Evolutionary conservation across 2,329 filamentous ascomycete species (phyloP).

Genomic region (Botrytis pseudocinerea): DNA sequence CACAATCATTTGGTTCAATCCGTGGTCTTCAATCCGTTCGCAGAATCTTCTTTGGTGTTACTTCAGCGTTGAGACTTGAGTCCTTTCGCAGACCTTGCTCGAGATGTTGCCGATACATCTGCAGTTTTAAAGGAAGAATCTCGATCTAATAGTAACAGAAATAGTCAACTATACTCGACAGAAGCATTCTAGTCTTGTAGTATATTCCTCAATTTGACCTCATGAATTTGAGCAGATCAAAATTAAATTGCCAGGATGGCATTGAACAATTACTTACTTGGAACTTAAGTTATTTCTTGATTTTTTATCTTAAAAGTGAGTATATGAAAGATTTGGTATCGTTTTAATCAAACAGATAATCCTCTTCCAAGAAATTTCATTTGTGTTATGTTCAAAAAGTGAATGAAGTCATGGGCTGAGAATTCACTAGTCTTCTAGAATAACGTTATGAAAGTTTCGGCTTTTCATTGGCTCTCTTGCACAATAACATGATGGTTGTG

Average conservation of each 20-base stretch:
- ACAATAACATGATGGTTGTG: neutral
- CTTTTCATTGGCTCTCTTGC: neutral
- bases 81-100: neutral
- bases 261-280: neutral
- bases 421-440: neutral
- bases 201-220: too few species aligned
- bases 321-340: neutral
- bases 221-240: neutral
- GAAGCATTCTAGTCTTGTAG: too few species aligned
- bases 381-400: neutral
- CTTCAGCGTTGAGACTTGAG: neutral
- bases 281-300: rapidly evolving
- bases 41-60: neutral
- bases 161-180: too few species aligned
- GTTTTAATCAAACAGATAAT: neutral
- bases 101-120: neutral
- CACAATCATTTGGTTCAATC: rapidly evolving
- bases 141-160: neutral
- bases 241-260: neutral
- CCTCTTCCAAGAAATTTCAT: neutral
- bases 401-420: neutral
- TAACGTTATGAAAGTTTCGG: neutral
- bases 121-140: neutral
- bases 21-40: neutral
- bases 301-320: neutral